Base-by-base conservation (phyloP, 129 eudicot genomes). In the Erigeron canadensis region DNA sequence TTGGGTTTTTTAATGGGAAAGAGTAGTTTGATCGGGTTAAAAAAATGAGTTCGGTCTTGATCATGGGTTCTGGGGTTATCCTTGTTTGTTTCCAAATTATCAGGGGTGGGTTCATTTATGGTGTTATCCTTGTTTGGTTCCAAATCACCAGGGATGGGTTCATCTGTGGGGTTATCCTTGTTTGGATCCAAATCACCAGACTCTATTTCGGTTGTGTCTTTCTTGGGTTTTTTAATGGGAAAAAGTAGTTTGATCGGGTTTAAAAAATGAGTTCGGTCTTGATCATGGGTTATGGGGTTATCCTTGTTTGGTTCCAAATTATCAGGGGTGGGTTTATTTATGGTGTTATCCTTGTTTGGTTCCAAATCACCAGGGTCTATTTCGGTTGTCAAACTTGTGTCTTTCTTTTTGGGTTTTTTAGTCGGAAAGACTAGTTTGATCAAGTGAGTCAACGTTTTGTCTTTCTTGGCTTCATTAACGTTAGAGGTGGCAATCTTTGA, bases 241-340 rank as follows among this genome's bases (percentile, higher is more conserved):
- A n/a, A n/a, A n/a, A n/a, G n/a, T n/a, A n/a, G n/a, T n/a, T n/a
- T n/a, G n/a, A n/a, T n/a, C n/a, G n/a, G n/a, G 63, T 37, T 78
- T 17, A 19, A 15, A 76, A 76, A 75, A 12, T 76, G 41, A 1
- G 16, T 56, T 17, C 62, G 80, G 10, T 45, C 62, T 56, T 57
- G 62, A 0, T 67, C 70, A 8, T n/a, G n/a, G n/a, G n/a, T n/a
- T 8, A 57, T n/a, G 23, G 23, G 18, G 71, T 5, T 46, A 11
- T 44, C 38, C 68, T 46, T 61, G 50, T 44, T 19, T 10, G 39
- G 37, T 58, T 70, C n/a, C 22, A 13, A 19, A 12, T 70, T 8
- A n/a, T n/a, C n/a, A n/a, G n/a, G n/a, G n/a, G 76, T 71, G 23
- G 13, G 15, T 21, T 8, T 4, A 47, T 18, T 17, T 47, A 15